A percentile compares a stretch with the other conserved stretches of the same genome.
Conservation (phyloP, 352 stramenopile species). For the Thalassiosira sp. region DNA sequence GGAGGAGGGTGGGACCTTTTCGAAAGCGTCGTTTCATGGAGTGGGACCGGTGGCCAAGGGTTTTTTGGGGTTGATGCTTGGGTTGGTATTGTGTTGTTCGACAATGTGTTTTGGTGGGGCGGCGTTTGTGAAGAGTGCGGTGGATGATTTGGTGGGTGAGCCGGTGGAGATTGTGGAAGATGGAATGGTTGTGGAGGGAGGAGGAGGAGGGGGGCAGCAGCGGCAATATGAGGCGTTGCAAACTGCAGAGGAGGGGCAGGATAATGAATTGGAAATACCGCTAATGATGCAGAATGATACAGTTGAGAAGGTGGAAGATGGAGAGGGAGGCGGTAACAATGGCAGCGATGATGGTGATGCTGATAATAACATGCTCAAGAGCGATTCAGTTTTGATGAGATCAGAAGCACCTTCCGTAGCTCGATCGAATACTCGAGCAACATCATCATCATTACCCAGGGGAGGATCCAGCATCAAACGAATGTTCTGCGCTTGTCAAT, state of each 20-base stretch:
- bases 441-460: slow-evolving; percentile 10
- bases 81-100: slow-evolving; percentile 48
- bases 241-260: not conserved
- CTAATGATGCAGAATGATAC: slow-evolving; percentile 17
- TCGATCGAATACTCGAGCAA: slow-evolving; percentile 4
- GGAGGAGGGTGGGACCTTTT: slow-evolving; percentile 37
- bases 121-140: slow-evolving; percentile 33
- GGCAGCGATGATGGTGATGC: not conserved
- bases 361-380: not conserved
- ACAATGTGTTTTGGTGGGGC: slow-evolving; percentile 36
- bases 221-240: not conserved
- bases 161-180: slow-evolving; percentile 28
- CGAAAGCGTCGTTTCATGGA: slow-evolving; percentile 20
- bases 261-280: slow-evolving; percentile 22
- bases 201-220: not conserved
- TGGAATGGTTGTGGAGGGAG: slow-evolving; percentile 4
- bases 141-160: slow-evolving; percentile 45
- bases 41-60: slow-evolving; percentile 26
- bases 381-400: slow-evolving; percentile 21
- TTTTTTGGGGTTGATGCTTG: slow-evolving; percentile 29
- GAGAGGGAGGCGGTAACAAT: slow-evolving; percentile 1
- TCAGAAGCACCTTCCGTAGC: slow-evolving; percentile 13
- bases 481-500: slow-evolving; percentile 51
- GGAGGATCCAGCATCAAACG: slow-evolving; percentile 27
- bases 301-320: slow-evolving; percentile 2